These are phyloP conservation scores for Symbiodinium natans DNA, from an alignment of 73 alveolate species.

Conservation along the genomic window DNA sequence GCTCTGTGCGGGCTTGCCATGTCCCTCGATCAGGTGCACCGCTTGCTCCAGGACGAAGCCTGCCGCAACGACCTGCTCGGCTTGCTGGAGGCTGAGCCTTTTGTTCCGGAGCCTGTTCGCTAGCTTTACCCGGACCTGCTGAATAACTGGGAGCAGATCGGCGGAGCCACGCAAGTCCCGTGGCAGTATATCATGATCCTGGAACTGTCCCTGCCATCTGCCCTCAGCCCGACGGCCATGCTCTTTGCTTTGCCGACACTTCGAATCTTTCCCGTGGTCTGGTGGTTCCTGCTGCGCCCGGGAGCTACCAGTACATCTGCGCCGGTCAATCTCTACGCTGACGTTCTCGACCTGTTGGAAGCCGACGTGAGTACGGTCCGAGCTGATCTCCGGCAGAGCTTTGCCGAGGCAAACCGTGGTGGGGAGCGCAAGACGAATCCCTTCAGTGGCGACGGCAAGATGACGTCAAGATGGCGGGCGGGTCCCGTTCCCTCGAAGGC, in stretches of 20 bases:
- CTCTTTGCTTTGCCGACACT: not conserved
- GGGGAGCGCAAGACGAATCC: not conserved
- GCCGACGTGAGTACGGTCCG: not conserved
- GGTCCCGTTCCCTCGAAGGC: constrained; percentile 17
- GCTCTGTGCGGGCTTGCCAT: too few species aligned
- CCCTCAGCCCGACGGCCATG: constrained; percentile 18
- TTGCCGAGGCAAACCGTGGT: not conserved
- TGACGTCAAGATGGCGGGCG: constrained; percentile 11
- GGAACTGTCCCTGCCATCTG: not conserved
- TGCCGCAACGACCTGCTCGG: not conserved
- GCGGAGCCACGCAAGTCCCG: not conserved
- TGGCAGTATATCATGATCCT: constrained; percentile 9
- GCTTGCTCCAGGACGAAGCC: not conserved
- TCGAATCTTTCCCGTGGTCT: not conserved
- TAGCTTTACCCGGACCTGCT: not conserved
- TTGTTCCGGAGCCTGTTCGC: not conserved
- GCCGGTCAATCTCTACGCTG: not conserved
- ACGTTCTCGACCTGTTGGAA: constrained; percentile 13
- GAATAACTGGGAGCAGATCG: not conserved
- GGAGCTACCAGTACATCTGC: constrained; percentile 9
- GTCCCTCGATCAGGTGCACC: not conserved
- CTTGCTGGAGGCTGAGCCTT: not conserved
- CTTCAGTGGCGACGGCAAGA: not conserved
- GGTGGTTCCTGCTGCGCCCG: constrained; percentile 32
- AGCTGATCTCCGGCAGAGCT: not conserved